Evolutionary conservation across 495 filamentous ascomycete genomes (phyloP), one percentile per base, ranked within the genome.

Genomic region (Daldinia caldariorum): DNA sequence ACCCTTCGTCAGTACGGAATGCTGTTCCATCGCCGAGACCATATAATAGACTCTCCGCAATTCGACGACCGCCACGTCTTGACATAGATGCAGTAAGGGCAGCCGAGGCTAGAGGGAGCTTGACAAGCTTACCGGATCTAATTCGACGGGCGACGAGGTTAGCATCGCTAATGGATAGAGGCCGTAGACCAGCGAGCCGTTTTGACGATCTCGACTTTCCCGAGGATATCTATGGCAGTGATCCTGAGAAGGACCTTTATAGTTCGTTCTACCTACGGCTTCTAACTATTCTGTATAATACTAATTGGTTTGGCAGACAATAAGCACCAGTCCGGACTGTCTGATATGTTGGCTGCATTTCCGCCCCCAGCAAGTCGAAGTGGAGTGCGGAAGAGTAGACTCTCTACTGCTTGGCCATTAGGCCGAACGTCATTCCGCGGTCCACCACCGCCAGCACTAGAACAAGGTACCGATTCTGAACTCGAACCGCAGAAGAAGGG

Each of bases 281-380:
- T 58, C 6, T 34, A 6, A 10, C 12, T 26, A 3, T 50, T 58
- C 38, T 8, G 35, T 18, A 16, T 47, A 43, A 16, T 47, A 43
- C 81, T 81, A 77, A 83, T 47, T 69, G 56, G n/a, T 71, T 79
- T 34, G 67, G 70, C 45, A 82, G 78, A 67, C 69, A 76, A 75
- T 66, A 86, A 81, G 72, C 83, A 79, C 67, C 85, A 79, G 86
- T 94, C 70, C 14, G 82, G 83, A 5, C 83, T 99, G 47, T 94
- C 92, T 14, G 94, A 97, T 74, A 97, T 97, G 76, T 84, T 99
- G 6, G 91, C 92, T 12, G 92, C 93, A 13, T 99, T 99, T 65
- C 95, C 95, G 7, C 91, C 94, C 10, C 94, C 95, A 6, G 83
- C 83, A 7, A 89, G 85, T 6, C 88, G 87, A 18, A 84, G 73